Evolutionary conservation across 257 asterid species (phyloP).

Genomic region (Thymus mandschuricus): DNA sequence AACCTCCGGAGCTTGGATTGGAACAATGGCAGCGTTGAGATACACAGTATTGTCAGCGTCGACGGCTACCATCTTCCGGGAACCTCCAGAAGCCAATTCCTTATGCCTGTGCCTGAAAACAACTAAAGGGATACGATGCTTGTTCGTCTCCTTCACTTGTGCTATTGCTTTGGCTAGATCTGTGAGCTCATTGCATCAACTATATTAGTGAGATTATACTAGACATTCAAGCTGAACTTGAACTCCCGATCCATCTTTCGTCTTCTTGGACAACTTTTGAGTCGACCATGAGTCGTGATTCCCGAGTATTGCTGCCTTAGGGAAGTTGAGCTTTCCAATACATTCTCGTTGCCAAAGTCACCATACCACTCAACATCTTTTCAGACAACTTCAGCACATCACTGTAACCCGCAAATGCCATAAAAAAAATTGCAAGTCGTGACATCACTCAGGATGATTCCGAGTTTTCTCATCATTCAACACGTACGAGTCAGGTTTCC

Average conservation of each 20-base stretch:
- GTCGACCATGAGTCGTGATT: neutral
- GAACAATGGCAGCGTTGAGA: neutral
- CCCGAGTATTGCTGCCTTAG: neutral
- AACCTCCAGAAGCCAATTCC: neutral
- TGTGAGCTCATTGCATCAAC: too few species aligned
- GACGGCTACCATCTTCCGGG: neutral
- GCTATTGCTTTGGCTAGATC: too few species aligned
- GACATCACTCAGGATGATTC: too few species aligned
- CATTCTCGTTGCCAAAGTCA: neutral
- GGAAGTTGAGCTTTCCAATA: neutral
- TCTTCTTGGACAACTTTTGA: neutral
- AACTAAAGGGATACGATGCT: neutral
- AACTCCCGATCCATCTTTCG: neutral
- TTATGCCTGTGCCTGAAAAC: neutral
- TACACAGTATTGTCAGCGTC: neutral
- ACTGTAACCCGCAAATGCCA: too few species aligned
- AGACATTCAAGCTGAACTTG: neutral
- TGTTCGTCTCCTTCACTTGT: too few species aligned
- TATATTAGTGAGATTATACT: too few species aligned
- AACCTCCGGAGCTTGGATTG: neutral
- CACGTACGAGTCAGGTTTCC: too few species aligned
- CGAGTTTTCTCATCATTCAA: too few species aligned
- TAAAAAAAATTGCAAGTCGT: too few species aligned
- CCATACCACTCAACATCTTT: neutral
- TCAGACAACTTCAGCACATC: too few species aligned